These are phyloP conservation scores for Argentina anserina DNA, from an alignment of 306 rosid species.

Conservation along the genomic window DNA sequence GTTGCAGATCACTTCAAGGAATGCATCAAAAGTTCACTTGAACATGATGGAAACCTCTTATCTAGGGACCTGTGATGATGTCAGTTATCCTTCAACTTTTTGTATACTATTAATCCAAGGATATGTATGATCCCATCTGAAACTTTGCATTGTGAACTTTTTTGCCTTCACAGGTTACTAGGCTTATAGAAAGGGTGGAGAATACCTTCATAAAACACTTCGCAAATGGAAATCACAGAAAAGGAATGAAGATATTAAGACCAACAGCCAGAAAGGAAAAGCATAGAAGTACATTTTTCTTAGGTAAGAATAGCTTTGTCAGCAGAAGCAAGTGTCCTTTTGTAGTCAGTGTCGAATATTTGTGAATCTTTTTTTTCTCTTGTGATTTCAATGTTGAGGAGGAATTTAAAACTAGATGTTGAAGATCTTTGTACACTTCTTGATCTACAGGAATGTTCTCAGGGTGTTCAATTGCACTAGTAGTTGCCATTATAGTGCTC, in stretches of 20 bases:
- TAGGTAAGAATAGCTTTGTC: slow-evolving; percentile 31
- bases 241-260: slow-evolving; percentile 49
- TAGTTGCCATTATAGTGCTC: slow-evolving; percentile 42
- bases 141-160: slow-evolving; percentile 7
- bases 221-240: slow-evolving; percentile 44
- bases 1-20: slow-evolving; percentile 45
- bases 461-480: slow-evolving; percentile 54
- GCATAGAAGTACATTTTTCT: slow-evolving; percentile 47
- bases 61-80: slow-evolving; percentile 58
- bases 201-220: slow-evolving; percentile 54
- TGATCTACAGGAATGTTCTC: slow-evolving; percentile 36
- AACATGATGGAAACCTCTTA: slow-evolving; percentile 64
- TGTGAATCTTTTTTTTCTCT: not conserved
- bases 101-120: not conserved
- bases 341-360: not conserved
- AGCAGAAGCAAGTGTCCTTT: not conserved
- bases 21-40: slow-evolving; percentile 58
- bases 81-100: slow-evolving; percentile 13
- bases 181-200: slow-evolving; percentile 68
- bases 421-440: not conserved
- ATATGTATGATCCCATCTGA: not conserved
- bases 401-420: not conserved
- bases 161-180: slow-evolving; percentile 39
- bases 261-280: slow-evolving; percentile 45
- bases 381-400: not conserved